Evolutionary conservation across 2,329 filamentous ascomycete species (phyloP), one percentile per base, ranked within the genome.

Genomic region (Triangularia setosa): DNA sequence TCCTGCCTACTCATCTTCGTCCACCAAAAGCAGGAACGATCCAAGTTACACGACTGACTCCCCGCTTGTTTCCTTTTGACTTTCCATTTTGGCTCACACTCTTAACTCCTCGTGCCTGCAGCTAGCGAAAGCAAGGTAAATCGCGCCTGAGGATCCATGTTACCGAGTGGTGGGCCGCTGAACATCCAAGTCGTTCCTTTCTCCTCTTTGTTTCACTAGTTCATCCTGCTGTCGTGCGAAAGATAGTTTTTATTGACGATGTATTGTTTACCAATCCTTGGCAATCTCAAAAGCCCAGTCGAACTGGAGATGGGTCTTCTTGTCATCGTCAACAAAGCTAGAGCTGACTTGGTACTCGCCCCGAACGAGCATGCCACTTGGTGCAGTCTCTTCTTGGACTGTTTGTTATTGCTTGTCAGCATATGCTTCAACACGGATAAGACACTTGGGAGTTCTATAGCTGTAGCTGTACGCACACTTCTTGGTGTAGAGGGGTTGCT

Each of bases 231-330:
- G 52, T 16, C 16, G 53, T 14, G 23, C 3, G 21, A 21, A 7
- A 9, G n/a, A 9, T 21, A 18, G 11, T 48, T 5, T 18, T 40
- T 53, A 24, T 55, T n/a, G 55, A n/a, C 16, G 16, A 30, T 23
- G 33, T 28, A 27, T 25, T 30, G 21, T 73, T 70, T 88, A 91
- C 95, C 95, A 98, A 76, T 97, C 92, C 86, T 98, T 99, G 80
- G 90, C 85, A 77, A 99, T 97, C 75, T 97, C 91, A 74, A 99
- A 98, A 67, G 89, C 88, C 95, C 95, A 99, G 73, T 96, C 90
- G 78, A 99, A 99, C 76, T 90, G 84, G 68, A 99, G 83, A 79
- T 99, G 93, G 69, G 85, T 89, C 79, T 92, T 88, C 77, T 95
- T 90, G 80, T 99, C 95, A 74, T 99, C 95, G 76, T 99, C 95